These are phyloP conservation scores for Coprinopsis sp. DNA, from an alignment of 768 basidiomycete species.

Conservation along the genomic window DNA sequence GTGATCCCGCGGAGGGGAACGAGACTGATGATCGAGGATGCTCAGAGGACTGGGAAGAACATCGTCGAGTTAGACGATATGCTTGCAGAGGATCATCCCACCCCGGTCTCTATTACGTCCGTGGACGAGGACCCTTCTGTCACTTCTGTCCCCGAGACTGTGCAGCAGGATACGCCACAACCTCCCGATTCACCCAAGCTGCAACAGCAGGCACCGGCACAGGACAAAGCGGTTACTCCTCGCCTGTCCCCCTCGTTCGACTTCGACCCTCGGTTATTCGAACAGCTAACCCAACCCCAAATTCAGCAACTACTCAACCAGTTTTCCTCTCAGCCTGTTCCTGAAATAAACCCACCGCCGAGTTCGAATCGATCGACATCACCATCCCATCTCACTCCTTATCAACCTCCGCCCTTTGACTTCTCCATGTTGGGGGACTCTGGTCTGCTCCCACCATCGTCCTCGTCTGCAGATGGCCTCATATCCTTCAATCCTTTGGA, in stretches of 20 bases:
- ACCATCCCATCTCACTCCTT: conserved; percentile 27
- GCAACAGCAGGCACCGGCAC: conserved; percentile 15
- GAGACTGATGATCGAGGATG: conserved; percentile 66
- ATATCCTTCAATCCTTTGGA: conserved; percentile 33
- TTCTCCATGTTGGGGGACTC: no score
- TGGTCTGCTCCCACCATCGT: no score
- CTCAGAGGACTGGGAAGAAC: conserved; percentile 34
- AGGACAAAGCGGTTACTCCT: conserved; percentile 20
- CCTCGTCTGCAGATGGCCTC: conserved; percentile 22
- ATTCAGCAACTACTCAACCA: conserved; percentile 54
- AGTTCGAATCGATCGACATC: conserved; percentile 12
- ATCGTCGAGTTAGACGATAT: conserved; percentile 23
- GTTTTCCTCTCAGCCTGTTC: conserved; percentile 30
- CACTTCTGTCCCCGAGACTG: no score
- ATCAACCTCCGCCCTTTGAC: conserved; percentile 29
- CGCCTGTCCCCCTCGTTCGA: conserved; percentile 19
- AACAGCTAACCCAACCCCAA: conserved; percentile 51
- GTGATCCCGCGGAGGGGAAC: conserved; percentile 48
- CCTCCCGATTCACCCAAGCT: conserved; percentile 8
- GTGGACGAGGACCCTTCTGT: no score
- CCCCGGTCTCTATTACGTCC: conserved; percentile 33
- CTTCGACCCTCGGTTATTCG: conserved; percentile 43
- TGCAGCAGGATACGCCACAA: background rate
- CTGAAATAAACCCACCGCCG: conserved; percentile 24
- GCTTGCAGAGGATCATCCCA: conserved; percentile 32